These are phyloP conservation scores for Elsinoe fawcettii DNA, from an alignment of 2,329 filamentous ascomycete genomes.

Conservation along the genomic window DNA sequence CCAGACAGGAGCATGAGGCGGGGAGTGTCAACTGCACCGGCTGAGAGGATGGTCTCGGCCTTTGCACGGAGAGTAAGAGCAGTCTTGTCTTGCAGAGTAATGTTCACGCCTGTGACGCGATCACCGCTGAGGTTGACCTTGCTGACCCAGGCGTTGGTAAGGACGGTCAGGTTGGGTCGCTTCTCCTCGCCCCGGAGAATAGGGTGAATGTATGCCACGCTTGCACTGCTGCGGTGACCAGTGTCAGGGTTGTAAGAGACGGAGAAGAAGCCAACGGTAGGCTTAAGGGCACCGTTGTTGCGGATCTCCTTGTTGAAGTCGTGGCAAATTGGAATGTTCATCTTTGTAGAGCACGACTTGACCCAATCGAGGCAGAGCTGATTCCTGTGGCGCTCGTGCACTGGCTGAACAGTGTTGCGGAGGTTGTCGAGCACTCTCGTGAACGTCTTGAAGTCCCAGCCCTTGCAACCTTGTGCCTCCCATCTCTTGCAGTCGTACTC, in stretches of 20 bases:
- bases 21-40: constrained; percentile 74
- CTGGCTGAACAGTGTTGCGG: constrained; percentile 82
- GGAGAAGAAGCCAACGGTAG: constrained; percentile 83
- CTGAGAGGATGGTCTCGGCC: constrained; percentile 70
- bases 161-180: constrained; percentile 72
- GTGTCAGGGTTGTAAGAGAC: constrained; percentile 87
- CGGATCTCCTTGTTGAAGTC: constrained; percentile 85
- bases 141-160: constrained; percentile 83
- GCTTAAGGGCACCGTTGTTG: constrained; percentile 60
- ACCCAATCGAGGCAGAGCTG: constrained; percentile 91
- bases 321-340: constrained; percentile 70
- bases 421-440: constrained; percentile 75
- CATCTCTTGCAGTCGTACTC: constrained; percentile 81
- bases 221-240: constrained; percentile 74
- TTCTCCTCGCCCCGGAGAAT: constrained; percentile 77
- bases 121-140: constrained; percentile 65
- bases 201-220: constrained; percentile 87
- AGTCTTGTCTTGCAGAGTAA: constrained; percentile 56
- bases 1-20: constrained; percentile 52
- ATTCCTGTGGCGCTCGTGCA: constrained; percentile 77
- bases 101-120: constrained; percentile 63
- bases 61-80: constrained; percentile 53
- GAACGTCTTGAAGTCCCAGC: constrained; percentile 81
- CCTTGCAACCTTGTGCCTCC: constrained; percentile 71
- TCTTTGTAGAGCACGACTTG: constrained; percentile 65